Evolutionary conservation across 495 filamentous ascomycete species (phyloP), one percentile per base, ranked within the genome.

Genomic region (Penicillium coprophilum): DNA sequence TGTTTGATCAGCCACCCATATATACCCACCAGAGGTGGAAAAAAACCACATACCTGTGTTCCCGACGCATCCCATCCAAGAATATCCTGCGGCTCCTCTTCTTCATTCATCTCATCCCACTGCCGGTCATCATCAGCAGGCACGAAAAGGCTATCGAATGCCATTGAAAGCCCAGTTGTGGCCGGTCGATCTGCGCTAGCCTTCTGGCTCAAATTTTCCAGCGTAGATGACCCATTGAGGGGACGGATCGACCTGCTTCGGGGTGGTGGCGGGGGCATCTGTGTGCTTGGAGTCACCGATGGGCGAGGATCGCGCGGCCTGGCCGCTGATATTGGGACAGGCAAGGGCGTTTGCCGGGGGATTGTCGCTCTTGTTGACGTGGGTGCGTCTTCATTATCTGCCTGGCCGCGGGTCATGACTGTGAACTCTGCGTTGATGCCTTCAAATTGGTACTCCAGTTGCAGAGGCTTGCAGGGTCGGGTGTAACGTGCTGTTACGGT

Each of bases 321-420:
- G n/a, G 41, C 61, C n/a, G 50, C 17, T 38, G 51, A 55, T 48
- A 64, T 50, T n/a, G 53, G 49, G 6, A 50, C 50, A 51, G 64
- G 71, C 9, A 53, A 55, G 24, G 66, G 61, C 11, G 61, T 60
- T 40, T 67, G 74, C 28, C 70, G 68, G 19, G 71, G 71, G 19
- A 63, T 61, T 3, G 62, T 51, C 12, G 62, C 69, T 9, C 67
- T 62, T 21, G 71, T 66, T 31, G 74, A 73, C 36, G 44, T 56
- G 8, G 65, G 60, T 60, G 51, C 59, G 47, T 80, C 73, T 15
- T 77, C 72, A 31, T 72, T 75, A 30, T 78, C 75, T 58, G 82
- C 82, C 55, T 95, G 90, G n/a, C 92, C 91, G 30, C 88, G 84
- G 10, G 94, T 98, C 92, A 96, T 97, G 43, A 98, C 71, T 15